Percentiles rank a stretch among this genome's conserved stretches.
Conservation (phyloP, 129 eudicot species). For the Deinandra increscens region DNA sequence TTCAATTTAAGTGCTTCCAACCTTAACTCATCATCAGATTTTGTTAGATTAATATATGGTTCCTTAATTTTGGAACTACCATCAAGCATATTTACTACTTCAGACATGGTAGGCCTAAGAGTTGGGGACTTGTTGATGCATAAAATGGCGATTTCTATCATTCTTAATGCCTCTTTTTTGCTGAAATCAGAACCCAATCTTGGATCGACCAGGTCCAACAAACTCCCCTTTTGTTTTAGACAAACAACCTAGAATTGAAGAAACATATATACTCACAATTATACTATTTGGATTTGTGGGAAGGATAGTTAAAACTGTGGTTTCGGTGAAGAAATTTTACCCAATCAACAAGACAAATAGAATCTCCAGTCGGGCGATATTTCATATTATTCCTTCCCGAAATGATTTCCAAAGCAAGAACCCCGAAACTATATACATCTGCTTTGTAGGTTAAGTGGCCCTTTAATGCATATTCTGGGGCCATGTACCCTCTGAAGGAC, state of each 20-base stretch:
- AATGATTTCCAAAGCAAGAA: constrained; percentile 55
- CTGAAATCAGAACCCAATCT: constrained; percentile 38
- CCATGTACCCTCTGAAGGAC: constrained; percentile 61
- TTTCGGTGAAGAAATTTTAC: constrained; percentile 55
- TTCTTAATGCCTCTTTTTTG: constrained; percentile 41
- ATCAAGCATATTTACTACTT: constrained; percentile 42
- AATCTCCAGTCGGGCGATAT: constrained; percentile 37
- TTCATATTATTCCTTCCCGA: constrained; percentile 55
- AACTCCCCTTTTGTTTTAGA: constrained; percentile 34
- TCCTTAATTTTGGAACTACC: constrained; percentile 44
- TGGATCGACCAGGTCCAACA: constrained; percentile 54
- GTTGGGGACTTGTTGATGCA: constrained; percentile 63
- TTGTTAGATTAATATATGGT: neutral
- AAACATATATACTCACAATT: too few species aligned
- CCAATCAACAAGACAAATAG: constrained; percentile 59
- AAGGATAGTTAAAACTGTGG: constrained; percentile 1
- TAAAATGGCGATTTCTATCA: constrained; percentile 48
- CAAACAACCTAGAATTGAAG: constrained; percentile 38
- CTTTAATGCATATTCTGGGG: constrained; percentile 69
- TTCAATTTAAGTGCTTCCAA: constrained; percentile 25
- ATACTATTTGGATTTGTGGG: too few species aligned
- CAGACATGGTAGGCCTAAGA: constrained; percentile 52
- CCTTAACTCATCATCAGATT: constrained; percentile 21
- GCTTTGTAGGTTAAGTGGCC: constrained; percentile 62
- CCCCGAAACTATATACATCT: constrained; percentile 69